Evolutionary conservation across 2,329 filamentous ascomycete species (phyloP).

Genomic region (Penicillium sp.): DNA sequence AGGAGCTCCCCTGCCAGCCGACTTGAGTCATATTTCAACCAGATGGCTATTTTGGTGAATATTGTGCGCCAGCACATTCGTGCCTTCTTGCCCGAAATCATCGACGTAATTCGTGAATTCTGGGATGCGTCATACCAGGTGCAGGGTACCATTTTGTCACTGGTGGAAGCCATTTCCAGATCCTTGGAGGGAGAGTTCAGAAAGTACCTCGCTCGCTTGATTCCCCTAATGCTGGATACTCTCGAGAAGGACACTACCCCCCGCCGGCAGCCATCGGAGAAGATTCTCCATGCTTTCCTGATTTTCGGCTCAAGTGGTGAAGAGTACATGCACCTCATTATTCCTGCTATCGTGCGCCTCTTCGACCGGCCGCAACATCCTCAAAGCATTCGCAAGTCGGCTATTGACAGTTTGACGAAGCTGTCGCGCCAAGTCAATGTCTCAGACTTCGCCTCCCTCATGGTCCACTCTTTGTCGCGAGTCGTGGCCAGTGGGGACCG

Average conservation of each 20-base stretch:
- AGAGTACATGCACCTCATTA: constrained; percentile 99
- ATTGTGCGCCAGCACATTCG: constrained; percentile 97
- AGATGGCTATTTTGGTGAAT: constrained; percentile 86
- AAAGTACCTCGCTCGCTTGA: constrained; percentile 82
- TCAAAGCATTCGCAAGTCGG: constrained; percentile 74
- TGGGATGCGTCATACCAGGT: constrained; percentile 81
- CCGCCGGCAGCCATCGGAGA: constrained; percentile 80
- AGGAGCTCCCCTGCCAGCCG: constrained; percentile 74
- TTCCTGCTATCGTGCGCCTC: constrained; percentile 89
- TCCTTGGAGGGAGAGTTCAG: constrained; percentile 98
- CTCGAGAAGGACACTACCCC: constrained; percentile 80
- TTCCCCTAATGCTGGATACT: constrained; percentile 92
- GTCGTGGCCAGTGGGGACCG: constrained; percentile 74
- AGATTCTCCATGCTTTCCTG: constrained; percentile 90
- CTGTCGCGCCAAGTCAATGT: constrained; percentile 96
- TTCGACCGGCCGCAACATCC: constrained; percentile 90
- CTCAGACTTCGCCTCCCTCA: constrained; percentile 93
- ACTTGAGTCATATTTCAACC: constrained; percentile 96
- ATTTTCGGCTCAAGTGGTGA: constrained; percentile 95
- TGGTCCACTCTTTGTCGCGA: constrained; percentile 88
- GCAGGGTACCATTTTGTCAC: constrained; percentile 85
- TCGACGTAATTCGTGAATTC: constrained; percentile 83
- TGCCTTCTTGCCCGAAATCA: constrained; percentile 83
- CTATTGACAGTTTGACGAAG: constrained; percentile 92
- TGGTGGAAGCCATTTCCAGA: constrained; percentile 91